Conservation (phyloP, 176 grass and related monocot species). For the Aegilops umbellulata region DNA sequence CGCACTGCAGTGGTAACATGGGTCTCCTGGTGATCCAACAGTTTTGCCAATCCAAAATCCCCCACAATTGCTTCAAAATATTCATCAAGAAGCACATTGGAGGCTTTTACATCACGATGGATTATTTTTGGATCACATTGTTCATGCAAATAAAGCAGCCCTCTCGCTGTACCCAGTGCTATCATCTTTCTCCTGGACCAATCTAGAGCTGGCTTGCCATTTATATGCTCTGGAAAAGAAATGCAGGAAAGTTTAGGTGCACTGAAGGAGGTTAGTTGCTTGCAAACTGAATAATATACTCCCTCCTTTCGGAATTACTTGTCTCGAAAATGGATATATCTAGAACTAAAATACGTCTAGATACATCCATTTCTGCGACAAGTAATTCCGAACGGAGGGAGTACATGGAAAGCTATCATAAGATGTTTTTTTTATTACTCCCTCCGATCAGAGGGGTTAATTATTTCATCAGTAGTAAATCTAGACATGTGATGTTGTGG, state of each 20-base stretch:
- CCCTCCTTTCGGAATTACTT: too few relatives aligned
- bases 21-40: conserved; percentile 87
- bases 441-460: too few relatives aligned
- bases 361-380: too few relatives aligned
- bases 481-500: neutral
- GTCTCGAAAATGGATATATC: too few relatives aligned
- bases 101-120: conserved; percentile 95
- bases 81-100: conserved; percentile 94
- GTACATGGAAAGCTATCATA: neutral
- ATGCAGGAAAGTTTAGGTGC: neutral
- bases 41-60: conserved; percentile 93
- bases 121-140: conserved; percentile 99
- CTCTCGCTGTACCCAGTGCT: conserved; percentile 86
- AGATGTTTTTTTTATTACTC: too few relatives aligned
- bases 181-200: conserved; percentile 91
- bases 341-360: too few relatives aligned
- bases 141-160: conserved; percentile 86
- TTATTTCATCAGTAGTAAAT: neutral
- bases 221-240: conserved; percentile 52
- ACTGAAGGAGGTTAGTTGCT: neutral
- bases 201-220: conserved; percentile 82
- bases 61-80: conserved; percentile 97
- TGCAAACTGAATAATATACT: neutral
- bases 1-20: conserved; percentile 96
- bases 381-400: too few relatives aligned